These are phyloP conservation scores for Plectosphaerella sp. DNA, from an alignment of 2,329 filamentous ascomycete species.

Conservation along the genomic window DNA sequence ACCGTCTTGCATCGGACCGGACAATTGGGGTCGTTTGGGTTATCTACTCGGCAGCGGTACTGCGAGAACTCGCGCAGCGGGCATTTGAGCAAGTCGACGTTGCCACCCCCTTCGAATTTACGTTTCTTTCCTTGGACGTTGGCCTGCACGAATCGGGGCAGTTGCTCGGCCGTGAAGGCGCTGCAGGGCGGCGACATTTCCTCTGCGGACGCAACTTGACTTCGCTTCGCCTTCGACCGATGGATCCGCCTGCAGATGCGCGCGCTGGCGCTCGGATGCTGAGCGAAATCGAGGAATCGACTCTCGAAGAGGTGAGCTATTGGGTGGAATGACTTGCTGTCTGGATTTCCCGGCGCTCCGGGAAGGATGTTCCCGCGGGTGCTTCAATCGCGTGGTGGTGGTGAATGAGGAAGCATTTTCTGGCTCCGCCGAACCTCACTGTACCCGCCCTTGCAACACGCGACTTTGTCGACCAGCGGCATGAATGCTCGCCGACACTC, in stretches of 20 bases:
- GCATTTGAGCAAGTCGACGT: slow-evolving; percentile 50
- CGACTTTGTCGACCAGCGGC: no score
- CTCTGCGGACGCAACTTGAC: neutral
- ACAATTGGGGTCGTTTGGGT: slow-evolving; percentile 37
- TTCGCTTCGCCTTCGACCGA: slow-evolving; percentile 4
- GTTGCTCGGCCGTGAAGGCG: slow-evolving; percentile 47
- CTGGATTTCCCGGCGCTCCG: no score
- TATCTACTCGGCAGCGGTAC: slow-evolving; percentile 54
- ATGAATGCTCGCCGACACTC: no score
- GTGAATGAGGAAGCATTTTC: no score
- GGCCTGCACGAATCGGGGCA: slow-evolving; percentile 44
- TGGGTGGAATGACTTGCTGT: neutral
- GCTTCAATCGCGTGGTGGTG: no score
- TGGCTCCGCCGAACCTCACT: no score
- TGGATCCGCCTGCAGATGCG: slow-evolving; percentile 31
- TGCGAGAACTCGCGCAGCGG: slow-evolving; percentile 55
- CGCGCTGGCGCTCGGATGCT: slow-evolving; percentile 45
- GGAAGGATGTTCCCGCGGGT: no score
- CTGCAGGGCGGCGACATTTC: slow-evolving; percentile 56
- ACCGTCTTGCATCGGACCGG: slow-evolving; percentile 52
- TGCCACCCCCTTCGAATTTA: slow-evolving; percentile 36
- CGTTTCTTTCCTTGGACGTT: slow-evolving; percentile 45
- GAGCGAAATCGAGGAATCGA: slow-evolving; percentile 51
- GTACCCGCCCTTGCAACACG: no score
- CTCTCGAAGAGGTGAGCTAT: slow-evolving; percentile 53